phyloP scores from a whole-genome alignment of 1,284 basidiomycete genomes.

The Pterulicium gracile region DNA sequence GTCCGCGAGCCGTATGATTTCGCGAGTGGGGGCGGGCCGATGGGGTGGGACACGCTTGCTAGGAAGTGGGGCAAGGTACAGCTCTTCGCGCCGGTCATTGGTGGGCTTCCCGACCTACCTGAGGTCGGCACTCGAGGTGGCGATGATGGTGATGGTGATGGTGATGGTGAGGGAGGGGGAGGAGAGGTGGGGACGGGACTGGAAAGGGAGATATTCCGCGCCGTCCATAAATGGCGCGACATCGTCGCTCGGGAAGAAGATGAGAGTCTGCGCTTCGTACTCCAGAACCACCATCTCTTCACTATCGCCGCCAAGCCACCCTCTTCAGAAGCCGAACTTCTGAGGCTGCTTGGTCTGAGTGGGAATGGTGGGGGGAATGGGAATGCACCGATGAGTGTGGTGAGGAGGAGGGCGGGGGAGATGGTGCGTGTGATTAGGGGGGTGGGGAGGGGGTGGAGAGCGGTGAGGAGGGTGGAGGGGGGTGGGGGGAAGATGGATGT shows the following conservation, averaged over 20 bases:
- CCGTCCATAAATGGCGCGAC: constrained; percentile 84
- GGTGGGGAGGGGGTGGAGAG: no score
- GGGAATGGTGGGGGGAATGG: constrained; percentile 32
- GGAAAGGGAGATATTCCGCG: constrained; percentile 56
- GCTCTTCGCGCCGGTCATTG: not conserved
- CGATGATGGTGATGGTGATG: constrained; percentile 17
- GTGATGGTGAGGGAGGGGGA: constrained; percentile 6
- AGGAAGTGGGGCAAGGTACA: constrained; percentile 66
- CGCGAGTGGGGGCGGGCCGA: constrained; percentile 49
- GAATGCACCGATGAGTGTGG: constrained; percentile 50
- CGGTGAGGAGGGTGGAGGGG: no score
- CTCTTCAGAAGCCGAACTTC: constrained; percentile 44
- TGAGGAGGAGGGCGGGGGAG: constrained; percentile 49
- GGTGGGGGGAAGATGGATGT: no score
- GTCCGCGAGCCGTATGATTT: constrained; percentile 61
- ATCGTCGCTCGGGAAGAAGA: constrained; percentile 73
- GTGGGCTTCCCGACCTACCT: constrained; percentile 13
- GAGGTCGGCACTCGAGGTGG: constrained; percentile 30
- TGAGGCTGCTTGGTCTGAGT: constrained; percentile 38
- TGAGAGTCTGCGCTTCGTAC: constrained; percentile 74
- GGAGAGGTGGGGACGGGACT: constrained; percentile 13
- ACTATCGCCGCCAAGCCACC: constrained; percentile 56
- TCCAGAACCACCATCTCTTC: constrained; percentile 66
- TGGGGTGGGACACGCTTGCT: constrained; percentile 72
- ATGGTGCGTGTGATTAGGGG: constrained; percentile 47